A percentile compares a stretch with the other conserved stretches of the same genome.
phyloP scores from a whole-genome alignment of 2,329 filamentous ascomycete genomes.

The Lasiodiplodia citricola region DNA sequence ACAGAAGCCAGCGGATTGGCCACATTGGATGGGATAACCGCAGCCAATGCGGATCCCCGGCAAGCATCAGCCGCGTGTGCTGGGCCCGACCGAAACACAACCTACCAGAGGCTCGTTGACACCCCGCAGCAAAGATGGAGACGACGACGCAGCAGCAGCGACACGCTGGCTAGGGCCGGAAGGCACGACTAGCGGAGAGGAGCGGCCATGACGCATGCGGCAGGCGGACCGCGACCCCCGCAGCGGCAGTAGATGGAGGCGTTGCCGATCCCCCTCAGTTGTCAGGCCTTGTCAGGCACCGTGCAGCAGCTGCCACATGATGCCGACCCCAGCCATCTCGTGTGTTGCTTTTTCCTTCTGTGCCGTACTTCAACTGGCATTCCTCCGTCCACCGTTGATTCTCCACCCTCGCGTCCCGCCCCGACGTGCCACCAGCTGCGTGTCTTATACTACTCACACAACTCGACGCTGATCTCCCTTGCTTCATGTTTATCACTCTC shows the following conservation, averaged over 20 bases:
- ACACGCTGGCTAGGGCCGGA: background rate
- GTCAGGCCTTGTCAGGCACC: slow-evolving; percentile 13
- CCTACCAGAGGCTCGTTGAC: background rate
- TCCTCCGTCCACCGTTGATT: background rate
- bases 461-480: background rate
- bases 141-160: background rate
- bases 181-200: no score
- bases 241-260: slow-evolving; percentile 5
- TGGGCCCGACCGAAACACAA: no score
- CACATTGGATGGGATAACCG: background rate
- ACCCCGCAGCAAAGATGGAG: background rate
- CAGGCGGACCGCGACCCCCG: slow-evolving; percentile 8
- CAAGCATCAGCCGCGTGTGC: background rate
- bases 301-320: slow-evolving; percentile 6
- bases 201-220: slow-evolving; percentile 6
- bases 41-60: background rate
- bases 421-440: background rate
- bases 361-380: background rate
- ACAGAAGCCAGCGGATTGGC: background rate
- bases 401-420: background rate
- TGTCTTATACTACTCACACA: background rate
- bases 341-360: background rate
- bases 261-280: slow-evolving; percentile 12
- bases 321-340: background rate
- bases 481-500: slow-evolving; percentile 2